phyloP scores from a whole-genome alignment of 1,284 basidiomycete genomes.

The Inonotus obliquus region DNA sequence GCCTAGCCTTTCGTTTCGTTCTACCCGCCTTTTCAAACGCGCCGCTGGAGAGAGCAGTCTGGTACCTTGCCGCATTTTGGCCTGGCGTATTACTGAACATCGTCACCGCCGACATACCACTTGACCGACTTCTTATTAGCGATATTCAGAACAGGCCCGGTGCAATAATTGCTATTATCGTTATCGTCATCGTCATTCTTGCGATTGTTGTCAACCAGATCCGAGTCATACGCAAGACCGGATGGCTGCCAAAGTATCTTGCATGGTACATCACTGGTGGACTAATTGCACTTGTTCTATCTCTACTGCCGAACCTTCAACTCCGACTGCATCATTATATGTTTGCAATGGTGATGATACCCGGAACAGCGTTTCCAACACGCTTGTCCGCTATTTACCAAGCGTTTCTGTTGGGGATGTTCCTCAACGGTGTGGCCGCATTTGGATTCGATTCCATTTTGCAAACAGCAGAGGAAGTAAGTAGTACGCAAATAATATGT shows the following conservation, averaged over 20 bases:
- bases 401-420: slow-evolving; percentile 79
- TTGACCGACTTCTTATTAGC: slow-evolving; percentile 65
- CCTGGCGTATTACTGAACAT: slow-evolving; percentile 67
- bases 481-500: slow-evolving; percentile 23
- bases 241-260: slow-evolving; percentile 73
- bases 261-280: slow-evolving; percentile 69
- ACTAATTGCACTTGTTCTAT: slow-evolving; percentile 59
- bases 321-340: slow-evolving; percentile 76
- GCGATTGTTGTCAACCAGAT: slow-evolving; percentile 69
- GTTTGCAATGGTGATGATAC: slow-evolving; percentile 69
- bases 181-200: slow-evolving; percentile 63
- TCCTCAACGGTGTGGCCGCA: slow-evolving; percentile 71
- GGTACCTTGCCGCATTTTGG: slow-evolving; percentile 81
- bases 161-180: slow-evolving; percentile 65
- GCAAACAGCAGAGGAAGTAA: slow-evolving; percentile 69
- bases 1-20: slow-evolving; percentile 69
- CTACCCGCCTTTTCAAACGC: slow-evolving; percentile 64
- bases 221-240: slow-evolving; percentile 79
- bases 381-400: slow-evolving; percentile 74
- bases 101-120: slow-evolving; percentile 65
- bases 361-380: slow-evolving; percentile 79
- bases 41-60: slow-evolving; percentile 69
- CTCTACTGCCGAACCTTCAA: slow-evolving; percentile 63
- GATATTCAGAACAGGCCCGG: slow-evolving; percentile 69
- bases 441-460: slow-evolving; percentile 80